Conservation (phyloP, 2,329 filamentous ascomycete species). For the Fusarium duplospermum region DNA sequence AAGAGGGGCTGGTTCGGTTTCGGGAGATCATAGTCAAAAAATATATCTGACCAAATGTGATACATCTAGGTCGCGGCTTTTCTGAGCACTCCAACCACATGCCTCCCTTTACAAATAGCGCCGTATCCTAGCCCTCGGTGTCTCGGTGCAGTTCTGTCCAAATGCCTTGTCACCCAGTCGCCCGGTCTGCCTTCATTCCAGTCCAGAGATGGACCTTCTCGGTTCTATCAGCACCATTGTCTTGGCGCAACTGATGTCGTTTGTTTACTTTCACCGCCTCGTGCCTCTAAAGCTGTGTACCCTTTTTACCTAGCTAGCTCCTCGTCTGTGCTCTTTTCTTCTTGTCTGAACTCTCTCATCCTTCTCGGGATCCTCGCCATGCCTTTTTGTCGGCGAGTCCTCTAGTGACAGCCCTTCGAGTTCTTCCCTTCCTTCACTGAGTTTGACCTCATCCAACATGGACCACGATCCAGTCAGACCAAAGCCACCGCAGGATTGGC, state of each 20-base stretch:
- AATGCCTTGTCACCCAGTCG: constrained; percentile 30
- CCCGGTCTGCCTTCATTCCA: constrained; percentile 37
- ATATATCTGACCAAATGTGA: constrained; percentile 32
- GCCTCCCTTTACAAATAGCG: constrained; percentile 9
- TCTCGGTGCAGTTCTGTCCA: constrained; percentile 25
- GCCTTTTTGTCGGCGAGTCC: constrained; percentile 7
- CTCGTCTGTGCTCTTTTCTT: background rate
- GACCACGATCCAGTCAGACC: background rate
- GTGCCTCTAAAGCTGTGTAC: background rate
- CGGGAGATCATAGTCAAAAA: constrained; percentile 56
- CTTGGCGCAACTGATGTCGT: constrained; percentile 15
- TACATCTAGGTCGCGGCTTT: constrained; percentile 20
- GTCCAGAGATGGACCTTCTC: constrained; percentile 18
- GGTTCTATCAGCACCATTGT: constrained; percentile 7
- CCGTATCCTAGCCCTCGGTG: constrained; percentile 14
- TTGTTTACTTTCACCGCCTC: constrained; percentile 28
- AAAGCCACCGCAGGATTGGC: background rate
- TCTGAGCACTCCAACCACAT: constrained; percentile 9
- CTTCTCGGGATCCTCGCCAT: constrained; percentile 13
- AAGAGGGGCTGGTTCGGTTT: constrained; percentile 87
- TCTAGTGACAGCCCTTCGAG: constrained; percentile 7
- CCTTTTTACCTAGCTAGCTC: background rate
- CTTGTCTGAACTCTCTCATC: background rate
- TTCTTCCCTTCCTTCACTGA: constrained; percentile 6
- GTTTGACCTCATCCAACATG: constrained; percentile 10